Conservation (phyloP, 140 eudicot genomes). For the Eryngium alpinum region DNA sequence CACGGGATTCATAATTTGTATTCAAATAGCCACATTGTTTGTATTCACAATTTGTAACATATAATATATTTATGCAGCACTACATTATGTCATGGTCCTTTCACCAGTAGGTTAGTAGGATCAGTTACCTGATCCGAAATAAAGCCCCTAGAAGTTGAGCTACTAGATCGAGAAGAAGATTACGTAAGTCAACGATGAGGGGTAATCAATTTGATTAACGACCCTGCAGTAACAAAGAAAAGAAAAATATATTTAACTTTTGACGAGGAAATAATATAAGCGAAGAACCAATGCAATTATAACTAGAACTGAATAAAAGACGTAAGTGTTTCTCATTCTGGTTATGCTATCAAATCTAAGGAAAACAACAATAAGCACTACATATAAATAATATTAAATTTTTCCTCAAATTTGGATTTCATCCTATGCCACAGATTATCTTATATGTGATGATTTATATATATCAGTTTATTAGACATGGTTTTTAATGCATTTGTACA, state of each 20-base stretch:
- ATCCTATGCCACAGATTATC: no score
- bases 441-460: no score
- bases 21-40: neutral
- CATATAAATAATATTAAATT: no score
- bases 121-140: constrained; percentile 78
- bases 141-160: constrained; percentile 99
- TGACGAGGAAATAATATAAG: neutral
- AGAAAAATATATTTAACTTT: neutral
- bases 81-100: neutral
- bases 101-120: neutral
- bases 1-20: neutral
- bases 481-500: neutral
- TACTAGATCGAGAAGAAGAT: constrained; percentile 88
- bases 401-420: no score
- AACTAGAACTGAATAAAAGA: no score
- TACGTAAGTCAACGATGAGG: constrained; percentile 94
- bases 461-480: neutral
- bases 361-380: no score
- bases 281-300: no score
- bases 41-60: neutral
- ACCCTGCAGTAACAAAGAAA: constrained; percentile 48
- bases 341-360: no score
- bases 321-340: no score
- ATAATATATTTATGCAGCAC: neutral
- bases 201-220: constrained; percentile 97